Percentiles rank a stretch among this genome's conserved stretches.
These are phyloP conservation scores for Tolypocladium ovalisporum DNA, from an alignment of 2,329 filamentous ascomycete genomes.

Conservation along the genomic window DNA sequence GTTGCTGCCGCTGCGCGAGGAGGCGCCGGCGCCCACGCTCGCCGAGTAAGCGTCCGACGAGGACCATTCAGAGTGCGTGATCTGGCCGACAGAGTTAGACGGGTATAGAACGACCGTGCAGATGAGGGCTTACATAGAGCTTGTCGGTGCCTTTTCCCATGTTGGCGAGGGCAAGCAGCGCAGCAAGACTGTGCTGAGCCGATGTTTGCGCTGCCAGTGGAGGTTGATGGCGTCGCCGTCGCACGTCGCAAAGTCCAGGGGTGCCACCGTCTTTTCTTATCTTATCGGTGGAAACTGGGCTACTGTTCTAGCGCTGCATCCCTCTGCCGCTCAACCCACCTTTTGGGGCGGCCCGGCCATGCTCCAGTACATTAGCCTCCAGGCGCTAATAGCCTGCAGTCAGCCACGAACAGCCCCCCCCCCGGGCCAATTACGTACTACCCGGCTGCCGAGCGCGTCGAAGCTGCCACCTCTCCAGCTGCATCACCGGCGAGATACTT, in stretches of 20 bases:
- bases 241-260: not conserved
- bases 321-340: too few species aligned
- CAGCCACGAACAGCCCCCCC: too few species aligned
- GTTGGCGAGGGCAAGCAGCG: constrained; percentile 4
- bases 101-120: too few species aligned
- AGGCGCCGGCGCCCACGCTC: constrained; percentile 58
- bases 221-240: not conserved
- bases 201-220: not conserved
- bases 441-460: not conserved
- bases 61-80: constrained; percentile 97
- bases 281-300: not conserved
- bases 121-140: constrained; percentile 24
- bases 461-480: not conserved
- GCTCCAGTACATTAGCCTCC: too few species aligned
- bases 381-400: too few species aligned
- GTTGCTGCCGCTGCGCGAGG: constrained; percentile 35
- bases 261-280: not conserved
- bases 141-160: constrained; percentile 36
- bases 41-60: constrained; percentile 82
- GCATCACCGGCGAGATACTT: not conserved
- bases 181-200: not conserved
- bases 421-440: not conserved
- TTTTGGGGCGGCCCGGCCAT: not conserved
- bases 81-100: constrained; percentile 27
- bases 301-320: not conserved